These are phyloP conservation scores for Blastobotrys petasosporus DNA, from an alignment of 1,139 yeast species.

Conservation along the genomic window DNA sequence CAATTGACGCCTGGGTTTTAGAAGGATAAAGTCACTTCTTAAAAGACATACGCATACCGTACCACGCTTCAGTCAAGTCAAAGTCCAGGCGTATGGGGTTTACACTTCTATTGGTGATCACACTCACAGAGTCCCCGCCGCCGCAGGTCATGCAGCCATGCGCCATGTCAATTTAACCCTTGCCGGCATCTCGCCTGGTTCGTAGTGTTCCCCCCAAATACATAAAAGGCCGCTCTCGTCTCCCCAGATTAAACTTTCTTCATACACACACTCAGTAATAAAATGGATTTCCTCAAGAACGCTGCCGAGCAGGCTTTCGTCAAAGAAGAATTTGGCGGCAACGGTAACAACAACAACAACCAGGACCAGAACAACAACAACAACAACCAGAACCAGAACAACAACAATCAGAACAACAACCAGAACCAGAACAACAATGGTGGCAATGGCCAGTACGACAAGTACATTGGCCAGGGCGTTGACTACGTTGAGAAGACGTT, in stretches of 20 bases:
- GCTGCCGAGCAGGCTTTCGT: slow-evolving; percentile 18
- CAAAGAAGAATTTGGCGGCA: slow-evolving; percentile 12
- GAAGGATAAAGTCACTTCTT: too few species aligned
- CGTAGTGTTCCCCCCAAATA: too few species aligned
- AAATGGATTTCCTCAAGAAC: slow-evolving; percentile 23
- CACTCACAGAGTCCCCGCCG: too few species aligned
- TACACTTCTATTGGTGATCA: too few species aligned
- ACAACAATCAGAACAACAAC: slow-evolving; percentile 8
- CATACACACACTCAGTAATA: neutral
- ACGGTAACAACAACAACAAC: slow-evolving; percentile 9
- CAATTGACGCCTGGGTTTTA: too few species aligned
- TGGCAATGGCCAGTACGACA: slow-evolving; percentile 21
- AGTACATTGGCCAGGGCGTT: slow-evolving; percentile 28
- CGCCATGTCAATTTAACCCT: too few species aligned
- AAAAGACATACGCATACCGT: too few species aligned
- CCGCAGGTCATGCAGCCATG: too few species aligned
- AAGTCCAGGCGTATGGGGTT: too few species aligned
- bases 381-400: neutral
- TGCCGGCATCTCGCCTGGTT: too few species aligned
- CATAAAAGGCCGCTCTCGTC: too few species aligned
- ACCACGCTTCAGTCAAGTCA: too few species aligned
- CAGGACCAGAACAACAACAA: slow-evolving; percentile 5
- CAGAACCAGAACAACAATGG: slow-evolving; percentile 11
- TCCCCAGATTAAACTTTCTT: neutral
- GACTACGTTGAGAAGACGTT: slow-evolving; percentile 24